Conservation (phyloP, 768 basidiomycete genomes). For the Pluteus cervinus region DNA sequence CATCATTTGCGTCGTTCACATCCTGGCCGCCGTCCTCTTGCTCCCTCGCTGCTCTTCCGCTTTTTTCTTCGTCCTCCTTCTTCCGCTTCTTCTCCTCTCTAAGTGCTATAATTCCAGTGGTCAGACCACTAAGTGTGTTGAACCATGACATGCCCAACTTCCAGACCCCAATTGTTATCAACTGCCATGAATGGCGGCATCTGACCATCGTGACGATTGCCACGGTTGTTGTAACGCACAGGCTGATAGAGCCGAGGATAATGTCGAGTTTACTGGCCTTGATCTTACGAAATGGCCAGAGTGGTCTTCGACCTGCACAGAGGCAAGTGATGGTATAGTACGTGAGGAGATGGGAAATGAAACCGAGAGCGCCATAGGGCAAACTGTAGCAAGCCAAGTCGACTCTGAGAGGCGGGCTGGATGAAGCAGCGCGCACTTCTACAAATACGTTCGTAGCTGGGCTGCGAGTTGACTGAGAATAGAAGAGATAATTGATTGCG, state of each 20-base stretch:
- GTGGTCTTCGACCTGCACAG: constrained; percentile 18
- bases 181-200: constrained; percentile 19
- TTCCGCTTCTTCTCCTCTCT: neutral
- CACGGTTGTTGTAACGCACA: constrained; percentile 17
- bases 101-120: constrained; percentile 17
- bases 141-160: constrained; percentile 21
- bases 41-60: constrained; percentile 9
- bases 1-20: constrained; percentile 11
- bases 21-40: constrained; percentile 13
- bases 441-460: too few species aligned
- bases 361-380: constrained; percentile 19
- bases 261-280: constrained; percentile 16
- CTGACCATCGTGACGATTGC: constrained; percentile 19
- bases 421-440: too few species aligned
- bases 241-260: constrained; percentile 13
- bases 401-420: too few species aligned
- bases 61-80: neutral
- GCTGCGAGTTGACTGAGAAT: too few species aligned
- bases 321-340: constrained; percentile 19
- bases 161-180: constrained; percentile 20
- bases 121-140: constrained; percentile 17
- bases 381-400: constrained; percentile 20
- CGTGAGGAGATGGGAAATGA: constrained; percentile 19
- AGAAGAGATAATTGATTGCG: too few species aligned
- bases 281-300: constrained; percentile 17